Evolutionary conservation across 164 flowering plant species (phyloP), one percentile per base, ranked within the genome.

Genomic region (Vitis amurensis): DNA sequence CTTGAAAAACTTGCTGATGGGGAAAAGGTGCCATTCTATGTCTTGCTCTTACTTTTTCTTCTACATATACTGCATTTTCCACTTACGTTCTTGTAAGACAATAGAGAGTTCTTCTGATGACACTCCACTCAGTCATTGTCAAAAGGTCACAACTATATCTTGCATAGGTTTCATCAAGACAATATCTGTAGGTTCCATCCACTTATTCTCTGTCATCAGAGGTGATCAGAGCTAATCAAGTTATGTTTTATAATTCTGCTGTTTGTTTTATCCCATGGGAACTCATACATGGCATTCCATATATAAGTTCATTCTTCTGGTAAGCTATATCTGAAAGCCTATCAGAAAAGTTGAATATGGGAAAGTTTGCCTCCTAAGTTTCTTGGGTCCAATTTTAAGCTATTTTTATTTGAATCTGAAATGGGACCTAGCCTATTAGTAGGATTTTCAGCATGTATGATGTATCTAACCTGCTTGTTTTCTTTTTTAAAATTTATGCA

Each of bases 1-100:
- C 83, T 94, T 70, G 89, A 87, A 73, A 89, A 75, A 47, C 94
- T 91, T 76, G 76, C 78, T 65, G 88, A 87, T 50, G 95, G 83
- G 58, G 85, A 92, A 69, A 91, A 91, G 97, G 97, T 92, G 61
- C 12, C 6, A 68, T 72, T 71, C 71, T 58, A 52, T 67, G 27
- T 59, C 58, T 69, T 53, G 27, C 12, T 19, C 48, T 44, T 50
- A 13, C n/a, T 57, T 15, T 11, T 19, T 1, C n/a, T 60, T 63
- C 27, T 50, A 9, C 9, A 4, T 55, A 13, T 44, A 0, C 11
- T 59, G 17, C 50, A 29, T 58, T 68, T 19, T 49, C 11, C 2
- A 12, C 68, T 65, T 10, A 17, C 1, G 51, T 11, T 63, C 23
- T 63, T 69, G 44, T 37, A 37, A 37, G 44, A 37, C 44, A 37